Evolutionary conservation across 2,329 filamentous ascomycete species (phyloP), one percentile per base, ranked within the genome.

Genomic region (Botryotinia narcissicola): DNA sequence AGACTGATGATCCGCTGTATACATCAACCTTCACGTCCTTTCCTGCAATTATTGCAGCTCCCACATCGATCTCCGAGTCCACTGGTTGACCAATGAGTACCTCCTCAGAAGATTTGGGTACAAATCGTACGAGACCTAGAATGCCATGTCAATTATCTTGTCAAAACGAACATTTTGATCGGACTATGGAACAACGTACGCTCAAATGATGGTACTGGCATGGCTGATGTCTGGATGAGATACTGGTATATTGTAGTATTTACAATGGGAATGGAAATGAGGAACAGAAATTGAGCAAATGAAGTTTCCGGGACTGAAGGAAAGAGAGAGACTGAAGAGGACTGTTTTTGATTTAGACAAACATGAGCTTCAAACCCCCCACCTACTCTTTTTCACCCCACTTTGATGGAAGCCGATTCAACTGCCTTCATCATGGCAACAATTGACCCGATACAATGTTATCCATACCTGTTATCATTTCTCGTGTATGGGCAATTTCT

Each of bases 121-220:
- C 80, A 77, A 90, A 90, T 70, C 88, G 87, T 76, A 90, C 87
- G 73, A 90, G 85, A 80, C 88, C 88, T 89, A 71, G 70, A 48
- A 54, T n/a, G 18, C 6, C 20, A 68, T 46, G 42, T 74, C 25
- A 75, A 68, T 51, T 1, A 37, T 10, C 46, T 25, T 64, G 9
- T 59, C 37, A 4, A 22, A 14, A 37, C n/a, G 10, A 69, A n/a
- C 25, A 12, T 22, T 59, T 42, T 2, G 51, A 20, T 8, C 25
- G 7, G 8, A 48, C 9, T 54, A 37, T 29, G 5, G 20, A 25
- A 74, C 75, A 32, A 74, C 76, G 72, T 74, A 78, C 77, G 77
- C 68, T 67, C 74, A 67, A 78, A 78, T 46, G 77, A 75, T 64
- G 75, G 71, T 32, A 74, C 57, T 69, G 62, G 60, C 70, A 74